phyloP scores from a whole-genome alignment of 441 rosid genomes.

The Sinapis alba region DNA sequence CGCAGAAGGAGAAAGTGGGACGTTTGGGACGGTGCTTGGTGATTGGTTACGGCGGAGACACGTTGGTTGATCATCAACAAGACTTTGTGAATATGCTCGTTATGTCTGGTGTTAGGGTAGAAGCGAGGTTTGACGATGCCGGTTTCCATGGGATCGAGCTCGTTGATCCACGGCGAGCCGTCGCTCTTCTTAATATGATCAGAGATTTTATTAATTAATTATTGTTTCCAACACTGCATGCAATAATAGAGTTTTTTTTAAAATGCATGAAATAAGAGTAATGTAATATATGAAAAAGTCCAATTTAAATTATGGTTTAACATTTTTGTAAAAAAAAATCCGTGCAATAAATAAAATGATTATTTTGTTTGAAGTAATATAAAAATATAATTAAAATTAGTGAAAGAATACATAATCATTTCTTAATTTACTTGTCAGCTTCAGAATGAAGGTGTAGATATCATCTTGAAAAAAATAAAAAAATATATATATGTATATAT shows the following conservation, averaged over 20 bases:
- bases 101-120: conserved; percentile 39
- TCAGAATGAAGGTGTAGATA: too few relatives aligned
- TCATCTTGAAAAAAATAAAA: too few relatives aligned
- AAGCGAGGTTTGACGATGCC: conserved; percentile 48
- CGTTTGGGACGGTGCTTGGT: conserved; percentile 46
- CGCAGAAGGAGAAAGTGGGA: conserved; percentile 41
- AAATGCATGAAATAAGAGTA: not conserved
- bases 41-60: conserved; percentile 52
- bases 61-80: conserved; percentile 45
- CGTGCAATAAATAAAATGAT: not conserved
- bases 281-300: not conserved
- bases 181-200: conserved; percentile 41
- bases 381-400: not conserved
- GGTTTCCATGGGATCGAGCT: conserved; percentile 55
- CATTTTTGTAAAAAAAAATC: too few relatives aligned
- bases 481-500: too few relatives aligned
- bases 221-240: not conserved
- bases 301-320: not conserved
- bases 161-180: conserved; percentile 41
- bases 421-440: not conserved
- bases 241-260: not conserved
- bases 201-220: conserved; percentile 37
- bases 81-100: conserved; percentile 38
- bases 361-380: not conserved
- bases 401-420: not conserved